phyloP scores from a whole-genome alignment of 352 stramenopile genomes.

The Phytopythium delawarense region DNA sequence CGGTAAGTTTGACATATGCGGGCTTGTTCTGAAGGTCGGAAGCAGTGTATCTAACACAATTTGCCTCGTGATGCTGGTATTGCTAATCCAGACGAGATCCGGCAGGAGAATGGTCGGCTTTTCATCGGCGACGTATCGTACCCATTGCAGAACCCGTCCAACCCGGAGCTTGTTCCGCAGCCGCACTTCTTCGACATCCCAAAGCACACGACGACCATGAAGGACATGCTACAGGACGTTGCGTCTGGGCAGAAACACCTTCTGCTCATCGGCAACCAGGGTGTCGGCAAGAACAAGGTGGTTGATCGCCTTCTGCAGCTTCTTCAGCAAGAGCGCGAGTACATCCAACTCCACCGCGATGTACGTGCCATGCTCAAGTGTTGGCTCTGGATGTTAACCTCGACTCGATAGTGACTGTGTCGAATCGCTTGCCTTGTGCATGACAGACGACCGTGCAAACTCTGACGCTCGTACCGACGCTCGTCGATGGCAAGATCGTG shows the following conservation, averaged over 20 bases:
- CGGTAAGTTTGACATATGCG: conserved; percentile 2
- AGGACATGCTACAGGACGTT: conserved; percentile 83
- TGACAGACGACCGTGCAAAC: conserved; percentile 91
- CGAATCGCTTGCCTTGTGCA: not conserved
- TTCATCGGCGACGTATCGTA: conserved; percentile 64
- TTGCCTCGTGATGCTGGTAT: not conserved
- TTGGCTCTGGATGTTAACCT: not conserved
- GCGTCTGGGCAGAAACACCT: conserved; percentile 87
- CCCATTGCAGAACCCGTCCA: conserved; percentile 38
- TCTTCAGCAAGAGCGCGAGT: conserved; percentile 92
- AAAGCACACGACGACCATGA: conserved; percentile 84
- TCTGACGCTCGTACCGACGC: conserved; percentile 87
- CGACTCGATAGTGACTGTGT: not conserved
- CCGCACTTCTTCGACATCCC: conserved; percentile 90
- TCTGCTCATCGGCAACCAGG: conserved; percentile 94
- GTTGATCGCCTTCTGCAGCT: conserved; percentile 89
- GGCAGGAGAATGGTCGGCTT: conserved; percentile 33
- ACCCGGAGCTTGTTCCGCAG: conserved; percentile 83
- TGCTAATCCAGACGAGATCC: conserved; percentile 26
- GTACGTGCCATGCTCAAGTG: conserved; percentile 26
- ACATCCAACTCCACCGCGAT: conserved; percentile 96
- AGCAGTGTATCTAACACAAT: not conserved
- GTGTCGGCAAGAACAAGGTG: conserved; percentile 95
- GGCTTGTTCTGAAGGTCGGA: too few species aligned
- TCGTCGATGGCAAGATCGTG: conserved; percentile 87